Evolutionary conservation across 176 grass and related monocot species (phyloP).

Genomic region (Oryza glumipatula): DNA sequence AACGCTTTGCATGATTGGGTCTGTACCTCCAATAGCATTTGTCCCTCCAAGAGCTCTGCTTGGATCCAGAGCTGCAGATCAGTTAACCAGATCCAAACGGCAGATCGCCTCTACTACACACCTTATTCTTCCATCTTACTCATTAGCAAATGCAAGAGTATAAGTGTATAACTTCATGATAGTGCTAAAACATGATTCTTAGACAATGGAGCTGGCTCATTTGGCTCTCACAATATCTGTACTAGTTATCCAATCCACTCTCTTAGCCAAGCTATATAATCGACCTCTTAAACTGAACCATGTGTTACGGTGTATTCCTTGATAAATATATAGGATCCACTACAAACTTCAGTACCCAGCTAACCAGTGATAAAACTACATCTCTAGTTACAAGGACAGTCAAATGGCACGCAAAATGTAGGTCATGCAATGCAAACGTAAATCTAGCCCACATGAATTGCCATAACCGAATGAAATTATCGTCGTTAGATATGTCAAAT

Average conservation of each 20-base stretch:
- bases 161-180: not conserved
- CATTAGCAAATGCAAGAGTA: slow-evolving; percentile 16
- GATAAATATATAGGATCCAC: not conserved
- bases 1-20: slow-evolving; percentile 55
- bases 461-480: not conserved
- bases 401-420: not conserved
- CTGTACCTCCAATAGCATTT: slow-evolving; percentile 53
- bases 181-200: not conserved
- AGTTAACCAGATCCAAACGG: slow-evolving; percentile 53
- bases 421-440: not conserved
- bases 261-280: slow-evolving; percentile 6
- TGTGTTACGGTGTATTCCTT: not conserved
- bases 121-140: slow-evolving; percentile 16
- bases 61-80: slow-evolving; percentile 38
- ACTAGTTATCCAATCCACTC: not conserved
- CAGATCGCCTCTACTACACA: not conserved
- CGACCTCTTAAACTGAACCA: not conserved
- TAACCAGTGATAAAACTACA: not conserved
- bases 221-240: not conserved
- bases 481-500: not conserved
- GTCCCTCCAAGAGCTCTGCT: slow-evolving; percentile 49
- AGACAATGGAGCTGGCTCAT: not conserved
- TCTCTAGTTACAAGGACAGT: slow-evolving; percentile 8
- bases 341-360: not conserved
- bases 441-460: not conserved